Conservation (phyloP, 106 monocot species). For the Acorus calamus region DNA sequence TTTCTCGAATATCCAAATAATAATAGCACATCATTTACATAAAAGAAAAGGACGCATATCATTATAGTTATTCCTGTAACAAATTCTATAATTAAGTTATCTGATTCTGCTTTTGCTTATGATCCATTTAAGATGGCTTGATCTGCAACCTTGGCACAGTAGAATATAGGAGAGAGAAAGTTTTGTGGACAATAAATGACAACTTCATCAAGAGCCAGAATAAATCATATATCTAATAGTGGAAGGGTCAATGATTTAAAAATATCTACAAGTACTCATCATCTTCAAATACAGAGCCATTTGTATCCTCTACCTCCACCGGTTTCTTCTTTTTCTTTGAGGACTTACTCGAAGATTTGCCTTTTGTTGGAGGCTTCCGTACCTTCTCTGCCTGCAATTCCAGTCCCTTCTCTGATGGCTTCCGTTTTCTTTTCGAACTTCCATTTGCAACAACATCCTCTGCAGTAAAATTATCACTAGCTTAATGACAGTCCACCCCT, state of each 20-base stretch:
- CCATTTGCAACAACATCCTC: constrained; percentile 30
- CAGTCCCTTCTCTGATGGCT: constrained; percentile 75
- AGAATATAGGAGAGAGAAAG: too few species aligned
- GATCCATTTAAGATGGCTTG: too few species aligned
- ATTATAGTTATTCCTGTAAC: too few species aligned
- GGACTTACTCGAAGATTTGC: constrained; percentile 37
- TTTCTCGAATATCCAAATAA: too few species aligned
- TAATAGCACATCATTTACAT: too few species aligned
- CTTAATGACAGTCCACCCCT: constrained; percentile 13
- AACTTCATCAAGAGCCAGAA: not conserved
- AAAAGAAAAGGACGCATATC: too few species aligned
- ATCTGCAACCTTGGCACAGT: too few species aligned
- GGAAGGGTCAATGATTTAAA: not conserved
- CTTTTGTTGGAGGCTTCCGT: constrained; percentile 38
- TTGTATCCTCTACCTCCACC: constrained; percentile 17
- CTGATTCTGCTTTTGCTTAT: too few species aligned
- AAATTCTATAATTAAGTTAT: too few species aligned
- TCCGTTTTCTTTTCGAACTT: constrained; percentile 72
- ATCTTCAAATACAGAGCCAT: constrained; percentile 46
- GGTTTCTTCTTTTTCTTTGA: constrained; percentile 38
- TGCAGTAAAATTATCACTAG: constrained; percentile 36
- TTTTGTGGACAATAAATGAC: too few species aligned
- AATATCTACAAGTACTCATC: constrained; percentile 11
- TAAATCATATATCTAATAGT: not conserved
- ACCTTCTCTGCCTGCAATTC: constrained; percentile 85